These are phyloP conservation scores for Alloascoidea africana DNA, from an alignment of 805 yeast genomes.

Conservation along the genomic window DNA sequence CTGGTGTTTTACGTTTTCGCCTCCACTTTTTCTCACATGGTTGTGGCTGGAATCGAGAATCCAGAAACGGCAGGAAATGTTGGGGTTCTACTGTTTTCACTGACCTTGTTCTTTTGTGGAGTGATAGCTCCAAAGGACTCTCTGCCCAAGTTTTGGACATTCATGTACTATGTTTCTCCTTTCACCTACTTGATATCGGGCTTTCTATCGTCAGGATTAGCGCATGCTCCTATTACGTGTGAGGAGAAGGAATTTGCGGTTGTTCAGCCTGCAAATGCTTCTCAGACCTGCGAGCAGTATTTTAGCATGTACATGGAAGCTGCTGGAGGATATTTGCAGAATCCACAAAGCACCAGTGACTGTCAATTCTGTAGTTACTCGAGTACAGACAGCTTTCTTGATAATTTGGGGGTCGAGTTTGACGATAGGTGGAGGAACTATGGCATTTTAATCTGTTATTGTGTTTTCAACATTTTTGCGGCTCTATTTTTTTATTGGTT, in stretches of 20 bases:
- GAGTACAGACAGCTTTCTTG: slow-evolving; percentile 45
- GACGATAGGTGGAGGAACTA: slow-evolving; percentile 40
- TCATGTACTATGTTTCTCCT: slow-evolving; percentile 65
- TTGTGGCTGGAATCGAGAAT: slow-evolving; percentile 40
- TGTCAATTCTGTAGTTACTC: slow-evolving; percentile 50
- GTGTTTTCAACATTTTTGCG: slow-evolving; percentile 27
- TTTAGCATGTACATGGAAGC: slow-evolving; percentile 22
- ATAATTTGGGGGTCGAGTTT: slow-evolving; percentile 15
- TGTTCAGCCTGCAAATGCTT: slow-evolving; percentile 37
- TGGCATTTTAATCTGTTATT: slow-evolving; percentile 38
- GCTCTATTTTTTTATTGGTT: slow-evolving; percentile 41
- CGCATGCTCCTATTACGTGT: slow-evolving; percentile 32
- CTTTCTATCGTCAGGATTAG: slow-evolving; percentile 38
- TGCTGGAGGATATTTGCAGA: slow-evolving; percentile 33
- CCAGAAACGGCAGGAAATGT: slow-evolving; percentile 53
- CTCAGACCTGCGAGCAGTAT: slow-evolving; percentile 42
- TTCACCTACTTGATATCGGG: slow-evolving; percentile 50
- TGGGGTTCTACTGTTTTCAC: slow-evolving; percentile 38
- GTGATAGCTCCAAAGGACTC: slow-evolving; percentile 40
- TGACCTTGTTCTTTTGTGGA: slow-evolving; percentile 66
- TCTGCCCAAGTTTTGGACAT: slow-evolving; percentile 62
- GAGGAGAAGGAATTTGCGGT: slow-evolving; percentile 28
- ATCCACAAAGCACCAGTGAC: slow-evolving; percentile 26
- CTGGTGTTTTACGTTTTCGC: slow-evolving; percentile 31
- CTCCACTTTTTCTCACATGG: slow-evolving; percentile 18